These are phyloP conservation scores for Psidium guajava DNA, from an alignment of 345 rosid species.

Conservation along the genomic window DNA sequence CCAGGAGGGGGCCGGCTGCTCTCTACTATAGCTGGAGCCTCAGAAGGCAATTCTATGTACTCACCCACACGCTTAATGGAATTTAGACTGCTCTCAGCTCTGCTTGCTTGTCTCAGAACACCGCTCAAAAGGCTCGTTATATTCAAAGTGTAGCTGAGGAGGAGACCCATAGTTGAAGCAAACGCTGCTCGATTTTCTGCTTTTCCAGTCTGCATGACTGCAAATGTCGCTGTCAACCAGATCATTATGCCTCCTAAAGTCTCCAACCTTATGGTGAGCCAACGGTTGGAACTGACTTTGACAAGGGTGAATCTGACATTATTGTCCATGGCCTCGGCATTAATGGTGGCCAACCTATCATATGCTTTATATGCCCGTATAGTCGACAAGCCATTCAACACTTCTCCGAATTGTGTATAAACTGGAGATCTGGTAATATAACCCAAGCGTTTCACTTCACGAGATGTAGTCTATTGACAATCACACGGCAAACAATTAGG, in stretches of 20 bases:
- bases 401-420: conserved; percentile 96
- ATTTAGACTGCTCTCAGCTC: conserved; percentile 92
- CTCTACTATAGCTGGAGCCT: conserved; percentile 57
- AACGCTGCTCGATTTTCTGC: conserved; percentile 49
- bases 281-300: conserved; percentile 70
- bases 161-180: conserved; percentile 95
- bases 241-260: conserved; percentile 90
- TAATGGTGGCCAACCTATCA: conserved; percentile 65
- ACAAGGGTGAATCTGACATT: conserved; percentile 86
- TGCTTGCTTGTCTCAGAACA: conserved; percentile 81
- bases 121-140: conserved; percentile 69
- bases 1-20: conserved; percentile 63
- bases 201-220: conserved; percentile 69
- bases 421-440: conserved; percentile 80
- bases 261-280: conserved; percentile 84
- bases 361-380: conserved; percentile 94
- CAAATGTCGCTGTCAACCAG: conserved; percentile 88
- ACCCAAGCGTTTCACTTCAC: conserved; percentile 91
- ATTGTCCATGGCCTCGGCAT: conserved; percentile 85
- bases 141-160: conserved; percentile 83
- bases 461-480: conserved; percentile 64
- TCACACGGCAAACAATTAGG: neutral
- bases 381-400: conserved; percentile 75
- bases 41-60: conserved; percentile 79
- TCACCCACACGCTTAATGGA: conserved; percentile 86